Conservation (phyloP, 2,329 filamentous ascomycete species). For the Diaporthe vaccinii region DNA sequence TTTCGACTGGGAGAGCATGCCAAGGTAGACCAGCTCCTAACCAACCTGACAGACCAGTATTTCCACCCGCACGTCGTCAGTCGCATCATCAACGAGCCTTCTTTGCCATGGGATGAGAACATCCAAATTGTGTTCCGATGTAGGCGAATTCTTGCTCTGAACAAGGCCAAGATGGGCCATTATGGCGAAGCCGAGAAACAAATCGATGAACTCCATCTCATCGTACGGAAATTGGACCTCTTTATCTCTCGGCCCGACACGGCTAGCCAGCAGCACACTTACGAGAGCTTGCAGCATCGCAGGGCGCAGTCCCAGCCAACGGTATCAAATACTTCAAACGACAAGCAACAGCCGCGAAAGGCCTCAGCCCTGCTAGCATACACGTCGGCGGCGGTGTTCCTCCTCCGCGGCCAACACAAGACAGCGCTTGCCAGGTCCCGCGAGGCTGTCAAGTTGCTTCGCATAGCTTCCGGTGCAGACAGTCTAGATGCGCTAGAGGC, state of each 20-base stretch:
- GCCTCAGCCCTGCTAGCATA: neutral
- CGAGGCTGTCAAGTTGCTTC: neutral
- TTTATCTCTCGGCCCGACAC: neutral
- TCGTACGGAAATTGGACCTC: neutral
- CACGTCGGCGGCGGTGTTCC: neutral
- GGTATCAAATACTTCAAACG: neutral
- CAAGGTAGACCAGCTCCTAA: neutral
- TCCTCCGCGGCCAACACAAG: neutral
- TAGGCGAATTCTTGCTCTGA: neutral
- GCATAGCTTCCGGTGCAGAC: neutral
- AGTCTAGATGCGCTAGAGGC: neutral
- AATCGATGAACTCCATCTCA: neutral
- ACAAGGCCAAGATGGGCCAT: neutral
- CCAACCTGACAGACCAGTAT: neutral
- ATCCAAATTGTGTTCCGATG: neutral
- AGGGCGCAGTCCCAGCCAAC: too few relatives aligned
- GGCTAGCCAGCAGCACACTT: neutral
- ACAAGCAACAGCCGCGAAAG: neutral
- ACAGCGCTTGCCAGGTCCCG: neutral
- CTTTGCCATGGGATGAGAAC: neutral
- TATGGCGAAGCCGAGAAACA: neutral
- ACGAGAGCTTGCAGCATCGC: neutral
- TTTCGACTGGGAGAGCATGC: neutral
- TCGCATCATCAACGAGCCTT: neutral
- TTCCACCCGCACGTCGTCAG: neutral